Evolutionary conservation across 768 basidiomycete genomes (phyloP), one percentile per base, ranked within the genome.

Genomic region (Tricholoma bakamatsutake): DNA sequence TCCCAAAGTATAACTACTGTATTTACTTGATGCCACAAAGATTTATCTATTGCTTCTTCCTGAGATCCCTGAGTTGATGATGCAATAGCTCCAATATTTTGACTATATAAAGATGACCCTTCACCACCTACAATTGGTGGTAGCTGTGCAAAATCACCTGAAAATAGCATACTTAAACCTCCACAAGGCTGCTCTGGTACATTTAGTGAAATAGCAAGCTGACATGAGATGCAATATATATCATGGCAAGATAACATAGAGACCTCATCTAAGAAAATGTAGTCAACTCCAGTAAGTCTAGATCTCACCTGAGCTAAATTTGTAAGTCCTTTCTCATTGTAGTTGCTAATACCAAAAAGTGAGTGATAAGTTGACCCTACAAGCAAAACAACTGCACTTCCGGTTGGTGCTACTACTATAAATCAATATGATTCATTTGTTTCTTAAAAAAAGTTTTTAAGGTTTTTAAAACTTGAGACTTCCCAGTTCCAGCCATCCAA

Each of bases 171-270:
- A 40, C 67, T 73, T 8, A 71, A 56, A 0, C 73, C 71, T 11
- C 71, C 73, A 62, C 73, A 74, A 10, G 70, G 61, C 6, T 43
- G 21, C 10, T 60, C 50, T 2, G 53, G 11, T 7, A 54, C 47
- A 15, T 62, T 57, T 15, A 64, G 59, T 3, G 66, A 57, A n/a
- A 52, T 55, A 18, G 62, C 57, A 18, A 24, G 21, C 21, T 24
- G 21, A 24, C 21, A 24, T 24, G 21, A 24, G 21, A 24, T 24
- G 21, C 3, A 46, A 55, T 70, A 69, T 30, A 75, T 39, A 40
- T 69, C 66, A 15, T 48, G 17, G 42, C 70, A 71, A 2, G 66
- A 24, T 0, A 76, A 35, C 76, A 78, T 78, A 49, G 56, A 33
- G 8, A 33, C 33, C 33, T 33, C 33, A 33, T 0, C 73, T 8